A percentile compares a stretch with the other conserved stretches of the same genome.
These are phyloP conservation scores for Kazachstania africana DNA, from an alignment of 805 yeast species.

Conservation along the genomic window DNA sequence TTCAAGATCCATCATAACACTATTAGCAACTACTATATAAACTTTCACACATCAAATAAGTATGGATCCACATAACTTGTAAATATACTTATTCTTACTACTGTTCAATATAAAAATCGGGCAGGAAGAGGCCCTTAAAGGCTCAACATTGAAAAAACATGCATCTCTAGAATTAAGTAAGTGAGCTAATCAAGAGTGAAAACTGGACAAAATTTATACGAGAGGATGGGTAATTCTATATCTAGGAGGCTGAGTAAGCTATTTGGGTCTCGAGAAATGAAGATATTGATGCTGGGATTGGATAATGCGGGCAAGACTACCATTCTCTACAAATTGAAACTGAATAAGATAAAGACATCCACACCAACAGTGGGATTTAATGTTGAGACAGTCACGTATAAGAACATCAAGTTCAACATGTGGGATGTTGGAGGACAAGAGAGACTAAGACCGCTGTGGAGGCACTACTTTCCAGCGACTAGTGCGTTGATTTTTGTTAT, in stretches of 20 bases:
- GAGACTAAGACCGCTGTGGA: constrained; percentile 83
- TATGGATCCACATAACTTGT: too few relatives aligned
- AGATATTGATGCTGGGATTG: constrained; percentile 80
- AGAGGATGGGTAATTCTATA: constrained; percentile 24
- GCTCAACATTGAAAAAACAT: too few relatives aligned
- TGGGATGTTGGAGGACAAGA: constrained; percentile 98
- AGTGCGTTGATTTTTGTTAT: constrained; percentile 86
- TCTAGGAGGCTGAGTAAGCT: constrained; percentile 31
- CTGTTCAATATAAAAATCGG: too few relatives aligned
- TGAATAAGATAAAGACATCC: constrained; percentile 64
- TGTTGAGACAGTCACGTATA: constrained; percentile 75
- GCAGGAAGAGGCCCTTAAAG: too few relatives aligned
- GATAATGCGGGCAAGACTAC: constrained; percentile 93
- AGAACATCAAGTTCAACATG: constrained; percentile 72
- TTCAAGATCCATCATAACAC: too few relatives aligned
- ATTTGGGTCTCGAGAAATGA: constrained; percentile 44
- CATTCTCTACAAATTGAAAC: constrained; percentile 69
- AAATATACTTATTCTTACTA: too few relatives aligned
- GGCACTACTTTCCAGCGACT: constrained; percentile 90
- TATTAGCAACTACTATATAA: too few relatives aligned
- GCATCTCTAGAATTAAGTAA: too few relatives aligned
- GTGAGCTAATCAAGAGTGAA: not conserved
- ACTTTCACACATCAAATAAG: too few relatives aligned
- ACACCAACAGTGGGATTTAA: constrained; percentile 94
- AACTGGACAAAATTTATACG: not conserved